Evolutionary conservation across 2,329 filamentous ascomycete genomes (phyloP).

Genomic region (Elsinoe necatrix): DNA sequence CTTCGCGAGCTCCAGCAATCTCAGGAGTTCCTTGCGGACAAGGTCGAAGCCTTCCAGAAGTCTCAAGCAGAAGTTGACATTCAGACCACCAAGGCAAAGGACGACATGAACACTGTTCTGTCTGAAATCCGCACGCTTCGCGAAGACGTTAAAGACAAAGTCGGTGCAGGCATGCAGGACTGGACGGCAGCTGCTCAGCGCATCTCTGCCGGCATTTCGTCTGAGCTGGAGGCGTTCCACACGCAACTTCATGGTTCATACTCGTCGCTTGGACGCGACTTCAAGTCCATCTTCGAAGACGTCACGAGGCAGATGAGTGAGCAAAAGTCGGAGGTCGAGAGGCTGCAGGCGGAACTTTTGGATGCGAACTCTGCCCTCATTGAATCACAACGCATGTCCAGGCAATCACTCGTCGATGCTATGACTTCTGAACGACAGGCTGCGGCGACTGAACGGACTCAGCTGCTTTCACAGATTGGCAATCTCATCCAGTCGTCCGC

Average conservation of each 20-base stretch:
- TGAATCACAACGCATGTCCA: slow-evolving; percentile 58
- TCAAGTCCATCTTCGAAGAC: slow-evolving; percentile 77
- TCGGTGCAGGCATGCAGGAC: slow-evolving; percentile 75
- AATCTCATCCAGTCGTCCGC: slow-evolving; percentile 67
- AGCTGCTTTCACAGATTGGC: slow-evolving; percentile 67
- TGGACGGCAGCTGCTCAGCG: slow-evolving; percentile 77
- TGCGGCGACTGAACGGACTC: slow-evolving; percentile 64
- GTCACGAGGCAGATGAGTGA: slow-evolving; percentile 64
- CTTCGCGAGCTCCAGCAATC: slow-evolving; percentile 61
- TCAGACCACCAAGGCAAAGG: slow-evolving; percentile 60
- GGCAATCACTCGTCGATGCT: slow-evolving; percentile 57
- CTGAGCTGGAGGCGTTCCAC: slow-evolving; percentile 78
- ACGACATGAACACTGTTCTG: slow-evolving; percentile 83
- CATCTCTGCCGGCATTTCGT: slow-evolving; percentile 82
- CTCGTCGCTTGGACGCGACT: slow-evolving; percentile 71
- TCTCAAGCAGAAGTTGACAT: slow-evolving; percentile 61
- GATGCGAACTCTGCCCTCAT: slow-evolving; percentile 60
- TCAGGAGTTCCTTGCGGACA: slow-evolving; percentile 60
- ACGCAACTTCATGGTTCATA: slow-evolving; percentile 78
- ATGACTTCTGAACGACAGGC: slow-evolving; percentile 68
- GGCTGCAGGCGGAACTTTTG: slow-evolving; percentile 62
- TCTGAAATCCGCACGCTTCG: slow-evolving; percentile 87
- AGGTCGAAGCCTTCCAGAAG: slow-evolving; percentile 57
- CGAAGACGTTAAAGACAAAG: slow-evolving; percentile 76
- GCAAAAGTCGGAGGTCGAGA: slow-evolving; percentile 69